phyloP scores from a whole-genome alignment of 768 basidiomycete species.

The Amanita thiersii region DNA sequence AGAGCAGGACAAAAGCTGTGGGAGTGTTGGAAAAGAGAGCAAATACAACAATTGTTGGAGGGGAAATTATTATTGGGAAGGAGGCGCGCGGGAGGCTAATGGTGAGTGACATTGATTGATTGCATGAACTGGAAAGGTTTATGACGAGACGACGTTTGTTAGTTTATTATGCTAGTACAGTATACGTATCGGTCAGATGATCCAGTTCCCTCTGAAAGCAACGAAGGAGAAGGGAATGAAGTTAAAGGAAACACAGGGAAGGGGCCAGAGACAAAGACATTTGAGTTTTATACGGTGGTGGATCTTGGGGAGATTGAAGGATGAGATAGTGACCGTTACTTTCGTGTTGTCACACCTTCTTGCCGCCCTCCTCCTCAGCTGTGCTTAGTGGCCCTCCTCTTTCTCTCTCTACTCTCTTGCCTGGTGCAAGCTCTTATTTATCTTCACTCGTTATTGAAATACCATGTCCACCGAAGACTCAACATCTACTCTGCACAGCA shows the following conservation, averaged over 20 bases:
- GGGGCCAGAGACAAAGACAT: constrained; percentile 72
- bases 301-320: constrained; percentile 67
- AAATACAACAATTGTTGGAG: constrained; percentile 82
- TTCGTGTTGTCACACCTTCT: not conserved
- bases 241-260: constrained; percentile 31
- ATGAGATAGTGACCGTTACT: constrained; percentile 24
- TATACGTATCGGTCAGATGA: constrained; percentile 95
- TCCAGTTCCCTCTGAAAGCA: constrained; percentile 55
- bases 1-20: constrained; percentile 41
- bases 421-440: constrained; percentile 28
- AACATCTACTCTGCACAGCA: not conserved
- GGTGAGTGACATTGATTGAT: constrained; percentile 34
- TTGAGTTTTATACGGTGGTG: constrained; percentile 83
- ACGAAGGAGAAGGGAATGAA: constrained; percentile 29
- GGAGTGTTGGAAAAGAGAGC: constrained; percentile 85
- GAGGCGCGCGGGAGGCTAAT: constrained; percentile 72
- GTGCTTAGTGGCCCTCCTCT: not conserved
- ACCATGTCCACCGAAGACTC: not conserved
- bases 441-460: not conserved
- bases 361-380: not conserved
- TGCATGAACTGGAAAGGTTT: constrained; percentile 4
- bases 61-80: constrained; percentile 81
- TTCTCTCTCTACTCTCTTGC: constrained; percentile 22
- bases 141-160: constrained; percentile 10
- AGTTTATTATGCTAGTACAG: constrained; percentile 93